Conservation (phyloP, 1,284 basidiomycete genomes). For the Ustilago loliicola region DNA sequence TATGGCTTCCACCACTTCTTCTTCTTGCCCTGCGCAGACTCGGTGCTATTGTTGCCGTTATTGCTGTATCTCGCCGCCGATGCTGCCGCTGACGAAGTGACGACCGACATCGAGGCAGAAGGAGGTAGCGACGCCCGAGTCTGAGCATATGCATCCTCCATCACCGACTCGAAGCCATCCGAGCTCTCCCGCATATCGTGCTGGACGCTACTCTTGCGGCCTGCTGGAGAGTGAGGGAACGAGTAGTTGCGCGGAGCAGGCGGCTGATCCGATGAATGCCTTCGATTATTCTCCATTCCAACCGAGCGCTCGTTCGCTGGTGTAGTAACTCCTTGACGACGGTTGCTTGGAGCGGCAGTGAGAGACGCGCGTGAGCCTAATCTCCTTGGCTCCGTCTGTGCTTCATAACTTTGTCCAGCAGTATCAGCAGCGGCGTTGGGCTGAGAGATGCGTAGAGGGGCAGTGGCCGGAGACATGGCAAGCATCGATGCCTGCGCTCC, state of each 20-base stretch:
- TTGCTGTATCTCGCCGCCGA: slow-evolving; percentile 5
- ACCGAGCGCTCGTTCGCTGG: neutral
- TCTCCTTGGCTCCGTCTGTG: neutral
- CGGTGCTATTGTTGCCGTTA: neutral
- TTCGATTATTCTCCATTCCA: slow-evolving; percentile 7
- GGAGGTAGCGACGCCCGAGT: slow-evolving; percentile 30
- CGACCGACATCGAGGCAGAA: slow-evolving; percentile 26
- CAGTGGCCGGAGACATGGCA: neutral
- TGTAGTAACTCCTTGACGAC: neutral
- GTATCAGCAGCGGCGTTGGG: neutral
- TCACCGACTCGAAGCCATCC: slow-evolving; percentile 24
- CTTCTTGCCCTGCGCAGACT: slow-evolving; percentile 27
- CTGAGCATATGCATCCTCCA: slow-evolving; percentile 38
- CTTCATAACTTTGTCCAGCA: neutral
- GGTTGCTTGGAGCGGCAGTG: neutral
- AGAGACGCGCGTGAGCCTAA: slow-evolving; percentile 19
- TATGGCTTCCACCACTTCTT: slow-evolving; percentile 44
- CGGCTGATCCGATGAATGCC: slow-evolving; percentile 20
- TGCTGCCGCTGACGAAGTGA: slow-evolving; percentile 6
- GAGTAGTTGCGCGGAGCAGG: slow-evolving; percentile 33
- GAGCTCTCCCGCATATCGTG: slow-evolving; percentile 23
- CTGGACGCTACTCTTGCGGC: slow-evolving; percentile 4
- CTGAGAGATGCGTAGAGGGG: neutral
- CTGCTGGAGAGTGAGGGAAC: slow-evolving; percentile 19
- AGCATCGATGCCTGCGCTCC: neutral